Evolutionary conservation across 2,329 filamentous ascomycete genomes (phyloP), one percentile per base, ranked within the genome.

Genomic region (Phaeosphaeria sp.): DNA sequence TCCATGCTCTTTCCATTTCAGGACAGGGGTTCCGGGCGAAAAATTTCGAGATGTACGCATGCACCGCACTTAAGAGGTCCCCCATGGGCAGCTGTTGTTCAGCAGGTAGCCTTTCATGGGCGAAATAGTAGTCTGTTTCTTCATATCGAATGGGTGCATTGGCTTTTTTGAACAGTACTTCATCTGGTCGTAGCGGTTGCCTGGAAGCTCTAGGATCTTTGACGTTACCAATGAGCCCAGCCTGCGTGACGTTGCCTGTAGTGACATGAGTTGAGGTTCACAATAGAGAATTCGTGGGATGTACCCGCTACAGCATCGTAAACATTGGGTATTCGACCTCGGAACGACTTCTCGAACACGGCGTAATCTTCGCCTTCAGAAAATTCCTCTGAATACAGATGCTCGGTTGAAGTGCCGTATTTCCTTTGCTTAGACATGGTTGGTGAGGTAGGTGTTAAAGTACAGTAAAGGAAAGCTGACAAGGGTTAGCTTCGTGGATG

Each of bases 301-400:
- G 23, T 66, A 89, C 89, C 89, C 68, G 89, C 89, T 53, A 91
- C 88, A 17, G 89, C 89, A 77, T 93, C 90, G 75, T 90, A 93
- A 20, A 93, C 77, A 20, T 83, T 91, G 42, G 84, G 82, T 47
- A 72, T 67, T 48, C 80, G 79, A 25, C 20, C 46, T 66, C 72
- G 73, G 17, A 58, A 60, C 42, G 58, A 43, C 27, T 47, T 56
- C 50, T 52, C 50, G 13, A 49, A 47, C 2, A 48, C 10, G 10
- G 52, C 47, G 6, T 36, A 52, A 30, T 61, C 63, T 44, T 65
- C 60, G 41, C 52, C 60, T 22, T 46, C 58, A 17, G 63, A 61
- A 1, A 50, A 27, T 10, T 66, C 30, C 30, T 36, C 66, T 17
- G 67, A 62, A 9, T 47, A 36, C 6, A 56, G 58, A 13, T 63